Evolutionary conservation across 192 early-diverging fungal species (phyloP).

Genomic region (Coemansia sp.): DNA sequence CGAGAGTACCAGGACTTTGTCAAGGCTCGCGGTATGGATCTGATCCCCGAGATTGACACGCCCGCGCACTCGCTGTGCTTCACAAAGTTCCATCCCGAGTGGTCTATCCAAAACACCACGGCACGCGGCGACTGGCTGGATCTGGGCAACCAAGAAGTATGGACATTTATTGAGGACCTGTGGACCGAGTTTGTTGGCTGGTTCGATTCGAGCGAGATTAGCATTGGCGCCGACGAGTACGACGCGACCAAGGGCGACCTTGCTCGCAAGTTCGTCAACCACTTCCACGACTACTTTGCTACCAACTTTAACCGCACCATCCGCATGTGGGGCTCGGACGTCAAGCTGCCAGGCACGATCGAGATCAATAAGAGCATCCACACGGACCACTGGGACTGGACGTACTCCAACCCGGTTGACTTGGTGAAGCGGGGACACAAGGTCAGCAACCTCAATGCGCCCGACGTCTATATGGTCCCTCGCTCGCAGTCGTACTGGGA

Average conservation of each 20-base stretch:
- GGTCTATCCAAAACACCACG: conserved; percentile 36
- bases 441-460: conserved; percentile 52
- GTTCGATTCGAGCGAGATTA: conserved; percentile 52
- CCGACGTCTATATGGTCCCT: conserved; percentile 50
- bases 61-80: conserved; percentile 55
- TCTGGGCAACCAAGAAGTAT: conserved; percentile 48
- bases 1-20: conserved; percentile 50
- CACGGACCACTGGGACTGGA: conserved; percentile 39
- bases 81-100: conserved; percentile 55
- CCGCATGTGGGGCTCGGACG: conserved; percentile 56
- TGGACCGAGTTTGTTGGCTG: conserved; percentile 54
- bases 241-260: conserved; percentile 45
- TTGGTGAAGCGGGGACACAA: conserved; percentile 42
- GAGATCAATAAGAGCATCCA: conserved; percentile 46
- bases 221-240: conserved; percentile 56
- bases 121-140: conserved; percentile 54
- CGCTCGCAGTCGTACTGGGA: conserved; percentile 43
- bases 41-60: conserved; percentile 56
- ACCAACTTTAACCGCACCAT: conserved; percentile 44
- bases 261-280: conserved; percentile 42
- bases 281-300: conserved; percentile 48
- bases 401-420: conserved; percentile 32
- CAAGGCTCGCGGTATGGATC: conserved; percentile 47
- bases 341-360: conserved; percentile 42
- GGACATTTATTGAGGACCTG: conserved; percentile 39